A percentile compares a stretch with the other conserved stretches of the same genome.
Evolutionary conservation across 2,329 filamentous ascomycete species (phyloP).

Genomic region (Chaetomium strumarium): DNA sequence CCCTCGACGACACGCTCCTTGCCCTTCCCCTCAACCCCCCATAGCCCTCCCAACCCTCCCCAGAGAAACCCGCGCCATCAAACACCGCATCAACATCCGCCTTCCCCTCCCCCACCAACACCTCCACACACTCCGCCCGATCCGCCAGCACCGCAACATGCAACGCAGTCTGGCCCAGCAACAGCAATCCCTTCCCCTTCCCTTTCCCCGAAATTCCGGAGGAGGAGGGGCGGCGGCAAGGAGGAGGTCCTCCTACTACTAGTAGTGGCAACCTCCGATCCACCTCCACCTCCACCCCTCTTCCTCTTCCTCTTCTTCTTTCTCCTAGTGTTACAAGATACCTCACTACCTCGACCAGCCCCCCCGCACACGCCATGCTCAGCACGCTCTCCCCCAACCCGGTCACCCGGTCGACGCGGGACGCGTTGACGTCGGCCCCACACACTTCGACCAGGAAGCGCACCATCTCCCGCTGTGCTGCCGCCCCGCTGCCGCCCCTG

Average conservation of each 20-base stretch:
- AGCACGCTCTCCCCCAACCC: slow-evolving; percentile 11
- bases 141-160: slow-evolving; percentile 20
- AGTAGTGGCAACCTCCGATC: slow-evolving; percentile 10
- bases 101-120: slow-evolving; percentile 16
- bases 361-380: slow-evolving; percentile 10
- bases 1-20: background rate
- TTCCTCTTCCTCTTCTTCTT: too few species aligned
- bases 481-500: too few species aligned
- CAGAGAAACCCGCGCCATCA: slow-evolving; percentile 1
- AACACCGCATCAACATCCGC: slow-evolving; percentile 16
- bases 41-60: background rate
- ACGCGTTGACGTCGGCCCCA: slow-evolving; percentile 19
- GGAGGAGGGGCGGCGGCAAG: too few species aligned
- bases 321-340: too few species aligned
- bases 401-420: background rate
- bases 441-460: slow-evolving; percentile 19
- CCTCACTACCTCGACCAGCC: slow-evolving; percentile 9
- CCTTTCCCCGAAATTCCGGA: background rate
- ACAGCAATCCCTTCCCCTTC: background rate
- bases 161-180: slow-evolving; percentile 18
- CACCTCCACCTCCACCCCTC: slow-evolving; percentile 13
- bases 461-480: slow-evolving; percentile 20
- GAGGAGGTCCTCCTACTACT: too few species aligned
- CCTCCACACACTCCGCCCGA: slow-evolving; percentile 6
- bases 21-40: background rate